Evolutionary conservation across 2,329 filamentous ascomycete genomes (phyloP).

Genomic region (Monosporascus sp.): DNA sequence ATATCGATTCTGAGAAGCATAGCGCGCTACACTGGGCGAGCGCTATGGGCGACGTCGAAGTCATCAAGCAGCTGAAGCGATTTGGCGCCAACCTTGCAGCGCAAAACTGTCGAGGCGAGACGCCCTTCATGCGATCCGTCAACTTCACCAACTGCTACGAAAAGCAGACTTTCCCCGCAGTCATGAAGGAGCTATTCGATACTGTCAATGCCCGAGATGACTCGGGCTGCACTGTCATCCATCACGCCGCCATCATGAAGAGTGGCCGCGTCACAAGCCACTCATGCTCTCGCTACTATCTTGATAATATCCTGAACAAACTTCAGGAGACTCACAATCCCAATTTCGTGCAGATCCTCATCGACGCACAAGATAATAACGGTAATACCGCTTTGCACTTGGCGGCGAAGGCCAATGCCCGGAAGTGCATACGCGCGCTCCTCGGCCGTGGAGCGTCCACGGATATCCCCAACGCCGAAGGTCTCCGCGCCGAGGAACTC

Average conservation of each 20-base stretch:
- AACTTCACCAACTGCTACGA: constrained; percentile 97
- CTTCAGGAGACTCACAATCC: constrained; percentile 73
- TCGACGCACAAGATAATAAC: constrained; percentile 78
- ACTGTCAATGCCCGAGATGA: constrained; percentile 77
- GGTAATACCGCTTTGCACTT: constrained; percentile 81
- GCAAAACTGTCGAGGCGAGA: constrained; percentile 71
- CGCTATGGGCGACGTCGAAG: constrained; percentile 92
- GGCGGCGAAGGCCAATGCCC: constrained; percentile 74
- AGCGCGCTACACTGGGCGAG: constrained; percentile 96
- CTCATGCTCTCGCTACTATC: constrained; percentile 85
- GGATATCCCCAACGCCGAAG: constrained; percentile 75
- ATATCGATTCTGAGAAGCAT: constrained; percentile 90
- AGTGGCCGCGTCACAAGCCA: constrained; percentile 76
- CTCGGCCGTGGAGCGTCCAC: constrained; percentile 75
- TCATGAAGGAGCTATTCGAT: constrained; percentile 76
- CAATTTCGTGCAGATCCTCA: constrained; percentile 68
- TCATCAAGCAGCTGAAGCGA: constrained; percentile 79
- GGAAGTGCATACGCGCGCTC: constrained; percentile 80
- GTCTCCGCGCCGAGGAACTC: constrained; percentile 78
- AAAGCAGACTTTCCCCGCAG: constrained; percentile 79
- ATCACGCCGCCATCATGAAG: constrained; percentile 88
- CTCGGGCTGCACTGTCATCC: constrained; percentile 82
- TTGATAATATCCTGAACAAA: constrained; percentile 85
- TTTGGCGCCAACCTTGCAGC: constrained; percentile 72
- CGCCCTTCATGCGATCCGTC: constrained; percentile 88